Base-by-base conservation (phyloP, 768 basidiomycete species). In the Mycena filopes region DNA sequence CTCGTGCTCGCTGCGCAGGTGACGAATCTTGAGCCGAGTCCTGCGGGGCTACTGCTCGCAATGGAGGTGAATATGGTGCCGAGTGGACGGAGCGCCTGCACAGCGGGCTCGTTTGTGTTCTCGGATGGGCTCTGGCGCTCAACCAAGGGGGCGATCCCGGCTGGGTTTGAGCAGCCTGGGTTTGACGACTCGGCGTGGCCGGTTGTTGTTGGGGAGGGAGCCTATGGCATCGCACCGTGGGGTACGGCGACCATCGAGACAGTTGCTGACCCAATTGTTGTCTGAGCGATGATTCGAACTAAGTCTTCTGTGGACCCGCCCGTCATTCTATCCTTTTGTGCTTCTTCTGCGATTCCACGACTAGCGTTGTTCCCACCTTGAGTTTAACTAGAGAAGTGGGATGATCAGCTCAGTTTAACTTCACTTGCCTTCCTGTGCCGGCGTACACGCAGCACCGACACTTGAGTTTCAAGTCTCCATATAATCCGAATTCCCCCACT, bases 41-140 rank as follows among this genome's bases (percentile, higher is more conserved):
- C 46, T 1, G 61, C 61, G 11, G 61, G 61, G 3, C 12, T 63
- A 11, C 13, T 63, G 1, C 25, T 50, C 20, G 43, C 9, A 2
- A 48, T 55, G 45, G 61, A 63, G 46, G 40, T 63, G 43, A 63
- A 63, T 45, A 63, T 63, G 61, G 45, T 29, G 10, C 48, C 59
- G 5, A 53, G 41, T 11, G 60, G 50, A 20, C 40, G 60, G 2
- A 49, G 21, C 3, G 20, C 12, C 4, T 61, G 60, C 47, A 53
- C 23, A 5, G 60, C 60, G 3, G 60, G 50, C 5, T 2, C 33
- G 20, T 38, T 36, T n/a, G 5, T 51, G 50, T 13, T 36, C 18
- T 4, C 50, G 4, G 60, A 61, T 18, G n/a, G 4, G 1, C 3
- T n/a, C 11, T 61, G 60, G 60, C 41, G 42, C 25, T 61, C 60